phyloP scores from a whole-genome alignment of 371 early-diverging fungal genomes.

The Saksenaea vasiformis region DNA sequence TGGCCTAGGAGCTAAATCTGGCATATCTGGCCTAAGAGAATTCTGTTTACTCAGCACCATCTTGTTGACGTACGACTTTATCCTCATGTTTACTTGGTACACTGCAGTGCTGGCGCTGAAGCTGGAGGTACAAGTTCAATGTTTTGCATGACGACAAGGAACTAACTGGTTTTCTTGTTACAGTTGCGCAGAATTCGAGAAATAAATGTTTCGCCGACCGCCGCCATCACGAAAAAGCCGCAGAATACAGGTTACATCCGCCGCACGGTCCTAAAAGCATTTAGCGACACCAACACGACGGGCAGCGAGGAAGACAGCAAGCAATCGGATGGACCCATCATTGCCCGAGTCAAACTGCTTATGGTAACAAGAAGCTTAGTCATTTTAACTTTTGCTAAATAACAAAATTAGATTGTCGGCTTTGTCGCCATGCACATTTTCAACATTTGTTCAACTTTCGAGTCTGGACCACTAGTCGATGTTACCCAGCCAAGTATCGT shows the following conservation, averaged over 20 bases:
- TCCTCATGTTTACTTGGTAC: conserved; percentile 83
- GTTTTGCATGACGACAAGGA: neutral
- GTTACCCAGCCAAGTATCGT: conserved; percentile 34
- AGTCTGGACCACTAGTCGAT: conserved; percentile 26
- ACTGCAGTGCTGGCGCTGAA: conserved; percentile 83
- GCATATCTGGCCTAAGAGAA: conserved; percentile 72
- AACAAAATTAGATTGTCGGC: conserved; percentile 12
- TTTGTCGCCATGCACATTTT: conserved; percentile 63
- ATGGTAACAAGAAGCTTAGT: conserved; percentile 14
- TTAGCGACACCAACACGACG: conserved; percentile 35
- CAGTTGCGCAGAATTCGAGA: conserved; percentile 25
- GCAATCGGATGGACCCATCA: conserved; percentile 52
- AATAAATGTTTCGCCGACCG: conserved; percentile 9
- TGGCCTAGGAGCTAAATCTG: conserved; percentile 72
- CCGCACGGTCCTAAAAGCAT: conserved; percentile 50
- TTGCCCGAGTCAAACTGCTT: conserved; percentile 58
- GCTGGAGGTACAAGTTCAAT: conserved; percentile 62
- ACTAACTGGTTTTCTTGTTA: neutral
- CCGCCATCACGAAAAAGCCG: conserved; percentile 5
- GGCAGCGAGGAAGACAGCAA: conserved; percentile 17
- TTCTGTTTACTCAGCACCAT: conserved; percentile 79
- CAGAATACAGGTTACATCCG: conserved; percentile 44
- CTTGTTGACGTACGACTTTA: conserved; percentile 75
- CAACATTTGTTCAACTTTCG: conserved; percentile 57
- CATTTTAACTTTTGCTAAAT: neutral